Evolutionary conservation across 768 basidiomycete genomes (phyloP), one percentile per base, ranked within the genome.

Genomic region (Tylopilus sp.): DNA sequence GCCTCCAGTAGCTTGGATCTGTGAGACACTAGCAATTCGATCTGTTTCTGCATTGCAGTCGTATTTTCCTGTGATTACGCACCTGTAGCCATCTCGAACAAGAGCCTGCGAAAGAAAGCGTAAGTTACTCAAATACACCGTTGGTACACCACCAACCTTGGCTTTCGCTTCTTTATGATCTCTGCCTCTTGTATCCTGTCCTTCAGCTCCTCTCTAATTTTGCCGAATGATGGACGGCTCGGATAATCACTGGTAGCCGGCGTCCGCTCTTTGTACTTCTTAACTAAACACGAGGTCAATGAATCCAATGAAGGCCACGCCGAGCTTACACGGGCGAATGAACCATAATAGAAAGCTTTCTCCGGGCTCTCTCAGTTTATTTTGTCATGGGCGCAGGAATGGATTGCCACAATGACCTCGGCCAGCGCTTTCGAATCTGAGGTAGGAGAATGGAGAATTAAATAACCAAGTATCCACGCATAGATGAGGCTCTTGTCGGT

Each of bases 51-150:
- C 41, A 12, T 17, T 13, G 14, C 4, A 1, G 22, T 74, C 72
- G 42, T 64, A 56, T 21, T 29, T 21, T 44, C 65, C 68, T 13
- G 68, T 66, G 8, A 74, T 52, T 11, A 71, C 56, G 50, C 74
- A 76, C 40, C 61, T 67, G 58, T 54, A 71, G 6, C 59, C 63
- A 52, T 76, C 74, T 28, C 74, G 70, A 38, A 68, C 48, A 19
- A 74, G 61, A 43, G 75, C 72, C 73, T 72, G 21, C 46, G 28
- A 13, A 46, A 56, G 28, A 34, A 45, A 24, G 24, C 25, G 14
- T 50, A 25, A n/a, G n/a, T n/a, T n/a, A n/a, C n/a, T n/a, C n/a
- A n/a, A n/a, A n/a, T n/a, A n/a, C n/a, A n/a, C n/a, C n/a, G n/a
- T n/a, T n/a, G n/a, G n/a, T n/a, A n/a, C n/a, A n/a, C n/a, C 26